Percentiles rank a stretch among this genome's conserved stretches.
Conservation (phyloP, 176 grass and related monocot genomes). For the Olyra latifolia region DNA sequence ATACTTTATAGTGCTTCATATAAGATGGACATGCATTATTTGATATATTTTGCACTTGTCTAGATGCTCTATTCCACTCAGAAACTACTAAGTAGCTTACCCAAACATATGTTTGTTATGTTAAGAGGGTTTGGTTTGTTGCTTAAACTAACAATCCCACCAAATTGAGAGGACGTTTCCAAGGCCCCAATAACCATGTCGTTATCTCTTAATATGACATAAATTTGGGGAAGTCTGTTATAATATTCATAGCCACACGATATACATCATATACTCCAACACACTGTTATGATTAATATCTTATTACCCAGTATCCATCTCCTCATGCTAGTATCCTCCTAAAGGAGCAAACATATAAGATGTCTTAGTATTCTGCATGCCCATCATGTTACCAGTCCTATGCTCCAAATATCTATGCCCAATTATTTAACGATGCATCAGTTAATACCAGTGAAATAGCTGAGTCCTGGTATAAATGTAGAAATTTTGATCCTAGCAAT, state of each 20-base stretch:
- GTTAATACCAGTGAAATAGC: constrained; percentile 18
- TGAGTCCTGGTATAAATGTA: neutral
- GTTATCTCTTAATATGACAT: neutral
- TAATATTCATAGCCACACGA: neutral
- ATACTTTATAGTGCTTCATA: constrained; percentile 4
- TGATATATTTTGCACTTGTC: neutral
- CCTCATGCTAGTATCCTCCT: neutral
- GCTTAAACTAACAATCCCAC: neutral
- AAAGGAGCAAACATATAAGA: neutral
- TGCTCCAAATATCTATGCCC: neutral
- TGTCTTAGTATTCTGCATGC: neutral
- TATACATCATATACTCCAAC: neutral
- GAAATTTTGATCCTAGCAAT: neutral
- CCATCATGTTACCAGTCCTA: neutral
- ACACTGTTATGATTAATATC: neutral
- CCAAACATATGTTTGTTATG: neutral
- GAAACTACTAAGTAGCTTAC: neutral
- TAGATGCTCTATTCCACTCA: constrained; percentile 14
- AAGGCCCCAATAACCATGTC: neutral
- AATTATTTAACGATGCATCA: neutral
- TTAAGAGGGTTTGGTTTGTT: neutral
- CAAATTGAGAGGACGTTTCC: neutral
- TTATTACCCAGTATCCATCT: neutral
- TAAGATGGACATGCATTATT: neutral
- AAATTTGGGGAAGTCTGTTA: neutral